Evolutionary conservation across 306 rosid genomes (phyloP).

Genomic region (Begonia loranthoides): DNA sequence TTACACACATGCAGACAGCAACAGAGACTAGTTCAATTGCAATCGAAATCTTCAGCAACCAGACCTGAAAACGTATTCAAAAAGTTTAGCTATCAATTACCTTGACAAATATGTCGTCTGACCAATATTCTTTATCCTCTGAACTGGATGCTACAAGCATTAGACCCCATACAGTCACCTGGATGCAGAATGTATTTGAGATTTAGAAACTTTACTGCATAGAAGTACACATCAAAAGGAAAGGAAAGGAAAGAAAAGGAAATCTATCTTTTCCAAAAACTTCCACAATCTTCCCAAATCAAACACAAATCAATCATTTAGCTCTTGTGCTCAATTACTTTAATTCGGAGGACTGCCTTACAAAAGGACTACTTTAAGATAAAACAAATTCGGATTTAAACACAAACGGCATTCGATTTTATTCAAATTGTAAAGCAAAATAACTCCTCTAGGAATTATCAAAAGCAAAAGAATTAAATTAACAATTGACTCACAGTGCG

Average conservation of each 20-base stretch:
- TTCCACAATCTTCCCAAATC: too few relatives aligned
- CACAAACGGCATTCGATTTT: too few relatives aligned
- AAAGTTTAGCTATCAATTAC: constrained; percentile 13
- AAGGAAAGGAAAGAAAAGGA: not conserved
- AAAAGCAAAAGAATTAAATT: not conserved
- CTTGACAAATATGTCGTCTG: constrained; percentile 57
- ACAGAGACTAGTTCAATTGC: not conserved
- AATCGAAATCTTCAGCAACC: not conserved
- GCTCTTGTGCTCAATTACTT: too few relatives aligned
- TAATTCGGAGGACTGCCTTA: too few relatives aligned
- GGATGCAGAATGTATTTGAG: constrained; percentile 5
- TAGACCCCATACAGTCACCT: constrained; percentile 76
- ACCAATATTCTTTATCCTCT: constrained; percentile 42
- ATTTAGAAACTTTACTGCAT: not conserved
- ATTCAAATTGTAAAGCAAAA: not conserved
- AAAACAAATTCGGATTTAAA: too few relatives aligned
- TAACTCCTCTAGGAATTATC: not conserved
- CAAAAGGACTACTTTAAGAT: too few relatives aligned
- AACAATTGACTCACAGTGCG: constrained; percentile 34
- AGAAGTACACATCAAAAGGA: too few relatives aligned
- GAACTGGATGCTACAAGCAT: constrained; percentile 33
- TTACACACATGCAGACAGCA: not conserved
- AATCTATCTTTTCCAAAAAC: not conserved
- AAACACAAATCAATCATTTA: too few relatives aligned
- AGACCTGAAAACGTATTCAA: too few relatives aligned